Base-by-base conservation (phyloP, 2,329 filamentous ascomycete genomes). In the Colletotrichum incanum region DNA sequence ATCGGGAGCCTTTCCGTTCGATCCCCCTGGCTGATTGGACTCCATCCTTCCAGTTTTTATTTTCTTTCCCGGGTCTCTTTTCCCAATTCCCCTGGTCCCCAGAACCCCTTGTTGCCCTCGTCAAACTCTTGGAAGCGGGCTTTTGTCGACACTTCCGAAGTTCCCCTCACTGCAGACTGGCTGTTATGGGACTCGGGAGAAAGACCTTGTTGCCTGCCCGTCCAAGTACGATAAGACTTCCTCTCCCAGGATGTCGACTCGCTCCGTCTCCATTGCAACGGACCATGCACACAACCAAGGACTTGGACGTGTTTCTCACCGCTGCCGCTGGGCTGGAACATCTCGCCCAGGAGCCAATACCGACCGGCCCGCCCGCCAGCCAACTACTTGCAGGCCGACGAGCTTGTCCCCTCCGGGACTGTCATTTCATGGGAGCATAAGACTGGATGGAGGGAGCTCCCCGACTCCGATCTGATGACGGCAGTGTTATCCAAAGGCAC, bases 1-100 rank as follows among this genome's bases (percentile, higher is more conserved):
- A n/a, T 65, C 54, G 52, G 64, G 68, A 61, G 12, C 34, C 58
- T 61, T 50, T 67, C 64, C 56, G 64, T 20, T 67, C 55, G 26
- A 43, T 28, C 31, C 11, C 66, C 20, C 61, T 65, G 26, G 34
- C 52, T 37, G 28, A 45, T 56, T 50, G 63, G 28, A 26, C 59
- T 14, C 16, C 56, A n/a, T 31, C 18, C 23, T 50, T 16, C 14
- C 37, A 26, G 52, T 58, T 14, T 49, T 43, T 14, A 39, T 58
- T 41, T 65, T 56, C 45, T 64, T 50, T 58, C 41, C 34, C 34
- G n/a, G 31, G 20, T 58, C 20, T 16, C 20, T 16, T 45, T 31
- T 3, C 31, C 39, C 28, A 50, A 49, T 50, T 23, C 7, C 47
- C 31, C 20, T 39, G 20, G 31, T 20, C 45, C 34, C 34, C 5